Conservation (phyloP, 768 basidiomycete species). For the Leccinum aurantiacum region DNA sequence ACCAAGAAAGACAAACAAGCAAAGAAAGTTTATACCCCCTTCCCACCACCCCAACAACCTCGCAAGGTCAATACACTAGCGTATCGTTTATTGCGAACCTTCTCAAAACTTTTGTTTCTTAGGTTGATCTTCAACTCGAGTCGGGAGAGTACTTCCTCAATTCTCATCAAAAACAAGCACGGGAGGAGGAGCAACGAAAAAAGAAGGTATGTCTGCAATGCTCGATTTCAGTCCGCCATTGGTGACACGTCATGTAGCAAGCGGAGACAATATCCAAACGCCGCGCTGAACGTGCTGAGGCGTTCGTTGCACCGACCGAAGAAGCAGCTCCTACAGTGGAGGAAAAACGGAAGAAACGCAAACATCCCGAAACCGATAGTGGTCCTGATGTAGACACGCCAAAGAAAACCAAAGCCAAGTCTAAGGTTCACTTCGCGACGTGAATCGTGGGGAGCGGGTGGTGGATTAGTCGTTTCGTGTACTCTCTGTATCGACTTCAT, state of each 20-base stretch:
- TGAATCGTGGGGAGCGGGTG: not conserved
- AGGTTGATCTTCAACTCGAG: conserved; percentile 93
- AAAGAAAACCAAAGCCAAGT: conserved; percentile 34
- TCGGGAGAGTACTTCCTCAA: conserved; percentile 99
- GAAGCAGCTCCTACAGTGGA: conserved; percentile 68
- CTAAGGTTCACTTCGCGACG: conserved; percentile 18
- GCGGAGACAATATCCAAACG: conserved; percentile 67
- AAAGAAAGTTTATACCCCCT: conserved; percentile 97
- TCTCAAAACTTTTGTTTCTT: conserved; percentile 9
- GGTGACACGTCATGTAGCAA: conserved; percentile 55
- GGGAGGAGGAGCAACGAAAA: conserved; percentile 67
- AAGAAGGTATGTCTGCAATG: conserved; percentile 51
- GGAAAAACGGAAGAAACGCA: conserved; percentile 65
- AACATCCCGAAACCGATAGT: conserved; percentile 43
- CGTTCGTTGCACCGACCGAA: conserved; percentile 87
- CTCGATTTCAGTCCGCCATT: not conserved
- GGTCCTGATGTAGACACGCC: conserved; percentile 37
- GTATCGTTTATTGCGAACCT: not conserved
- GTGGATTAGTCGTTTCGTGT: conserved; percentile 10
- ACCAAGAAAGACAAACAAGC: conserved; percentile 49
- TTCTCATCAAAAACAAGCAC: conserved; percentile 76
- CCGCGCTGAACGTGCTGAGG: conserved; percentile 80
- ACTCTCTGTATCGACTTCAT: conserved; percentile 1
- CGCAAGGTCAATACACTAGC: conserved; percentile 64
- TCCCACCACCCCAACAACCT: conserved; percentile 92